phyloP scores from a whole-genome alignment of 1,284 basidiomycete species.

The Lignosus rhinocerotis region DNA sequence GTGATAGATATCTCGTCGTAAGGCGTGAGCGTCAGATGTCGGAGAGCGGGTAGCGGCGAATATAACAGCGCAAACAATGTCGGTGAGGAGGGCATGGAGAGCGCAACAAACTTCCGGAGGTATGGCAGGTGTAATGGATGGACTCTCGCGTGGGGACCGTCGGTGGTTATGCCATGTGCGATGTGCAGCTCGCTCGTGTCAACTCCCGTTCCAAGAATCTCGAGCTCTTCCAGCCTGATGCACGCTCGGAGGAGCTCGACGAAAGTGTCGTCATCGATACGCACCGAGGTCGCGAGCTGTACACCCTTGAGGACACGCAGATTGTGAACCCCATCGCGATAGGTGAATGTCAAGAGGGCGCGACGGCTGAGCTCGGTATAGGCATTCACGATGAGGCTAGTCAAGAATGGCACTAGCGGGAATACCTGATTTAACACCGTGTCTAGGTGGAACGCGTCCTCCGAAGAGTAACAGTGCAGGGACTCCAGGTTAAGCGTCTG shows the following conservation, averaged over 20 bases:
- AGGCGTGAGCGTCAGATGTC: slow-evolving; percentile 73
- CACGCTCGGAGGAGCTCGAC: slow-evolving; percentile 55
- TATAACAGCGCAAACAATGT: slow-evolving; percentile 61
- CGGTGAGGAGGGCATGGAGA: slow-evolving; percentile 68
- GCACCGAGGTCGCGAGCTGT: slow-evolving; percentile 27
- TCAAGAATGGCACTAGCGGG: slow-evolving; percentile 69
- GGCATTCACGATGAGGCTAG: slow-evolving; percentile 59
- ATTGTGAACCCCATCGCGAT: slow-evolving; percentile 51
- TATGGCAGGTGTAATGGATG: slow-evolving; percentile 53
- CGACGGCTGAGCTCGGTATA: slow-evolving; percentile 61
- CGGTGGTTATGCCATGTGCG: slow-evolving; percentile 26
- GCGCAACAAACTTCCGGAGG: slow-evolving; percentile 64
- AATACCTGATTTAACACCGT: slow-evolving; percentile 63
- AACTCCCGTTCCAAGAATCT: slow-evolving; percentile 60
- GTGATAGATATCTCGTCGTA: slow-evolving; percentile 66
- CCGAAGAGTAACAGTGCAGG: slow-evolving; percentile 44
- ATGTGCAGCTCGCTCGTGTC: slow-evolving; percentile 50
- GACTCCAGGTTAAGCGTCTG: slow-evolving; percentile 68
- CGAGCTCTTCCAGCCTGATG: slow-evolving; percentile 63
- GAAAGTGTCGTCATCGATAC: slow-evolving; percentile 33
- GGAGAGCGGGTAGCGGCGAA: slow-evolving; percentile 64
- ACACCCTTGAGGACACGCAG: slow-evolving; percentile 67
- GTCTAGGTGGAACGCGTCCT: slow-evolving; percentile 55
- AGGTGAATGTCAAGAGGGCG: slow-evolving; percentile 53
- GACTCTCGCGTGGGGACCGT: slow-evolving; percentile 29